Evolutionary conservation across 78 protist genomes (phyloP), one percentile per base, ranked within the genome.

Genomic region (Guillardia theta): DNA sequence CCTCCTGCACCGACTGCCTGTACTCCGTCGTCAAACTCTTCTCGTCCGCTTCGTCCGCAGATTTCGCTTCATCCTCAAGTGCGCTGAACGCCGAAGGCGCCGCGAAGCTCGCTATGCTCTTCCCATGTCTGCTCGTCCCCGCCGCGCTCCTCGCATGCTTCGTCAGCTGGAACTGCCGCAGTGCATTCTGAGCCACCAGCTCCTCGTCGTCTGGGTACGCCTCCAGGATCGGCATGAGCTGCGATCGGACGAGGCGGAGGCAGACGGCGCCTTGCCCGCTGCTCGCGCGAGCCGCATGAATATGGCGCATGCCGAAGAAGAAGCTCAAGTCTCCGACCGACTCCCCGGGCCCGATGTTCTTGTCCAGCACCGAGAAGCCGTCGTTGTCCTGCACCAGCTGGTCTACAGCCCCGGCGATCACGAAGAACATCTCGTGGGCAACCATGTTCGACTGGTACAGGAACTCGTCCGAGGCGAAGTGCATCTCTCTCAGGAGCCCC

Each of bases 271-370:
- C 70, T n/a, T n/a, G n/a, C 39, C 27, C 27, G 39, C 27, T 58
- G 2, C 70, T 36, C 41, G 90, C 90, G 5, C 50, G 18, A 4
- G 48, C 90, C 15, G 90, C 39, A 48, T 18, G 0, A 3, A n/a
- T 24, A 36, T 43, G 48, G 48, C 90, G 90, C 50, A 78, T 36
- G 50, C 90, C 90, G 48, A 78, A 78, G 90, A 43, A 78, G 48
- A 43, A 37, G 45, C 53, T 22, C 18, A 78, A 48, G 37, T 27
- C 90, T 30, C 90, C 90, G 33, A 43, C 48, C 9, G 50, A 78
- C 53, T n/a, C 10, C n/a, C 44, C 44, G 30, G n/a, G 10, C 37
- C 90, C 41, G 48, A 43, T n/a, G 44, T 24, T 10, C 43, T n/a
- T 43, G 44, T 78, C 90, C 8, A 36, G 22, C 45, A 10, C 44